A percentile compares a stretch with the other conserved stretches of the same genome.
These are phyloP conservation scores for Tieghemostelium lacteum DNA, from an alignment of 78 protist species.

Conservation along the genomic window DNA sequence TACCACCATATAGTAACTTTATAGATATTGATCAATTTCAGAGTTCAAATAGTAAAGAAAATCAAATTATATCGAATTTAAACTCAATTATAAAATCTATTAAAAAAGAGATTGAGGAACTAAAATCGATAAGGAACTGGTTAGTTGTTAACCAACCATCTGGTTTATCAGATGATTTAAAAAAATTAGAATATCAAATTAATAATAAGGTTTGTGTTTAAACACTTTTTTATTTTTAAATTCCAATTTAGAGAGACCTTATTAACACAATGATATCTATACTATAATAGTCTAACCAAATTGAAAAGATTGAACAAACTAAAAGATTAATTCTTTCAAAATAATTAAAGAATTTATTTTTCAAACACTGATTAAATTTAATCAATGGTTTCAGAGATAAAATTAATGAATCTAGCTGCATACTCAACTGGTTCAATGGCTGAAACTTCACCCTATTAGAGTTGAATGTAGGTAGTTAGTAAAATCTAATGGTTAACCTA, in stretches of 20 bases:
- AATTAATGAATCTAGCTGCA: slow-evolving; percentile 81
- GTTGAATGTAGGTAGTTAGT: neutral
- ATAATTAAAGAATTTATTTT: too few species aligned
- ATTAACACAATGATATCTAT: too few species aligned
- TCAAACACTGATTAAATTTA: neutral
- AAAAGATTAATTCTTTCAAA: neutral
- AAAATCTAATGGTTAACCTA: neutral
- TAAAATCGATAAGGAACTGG: too few species aligned
- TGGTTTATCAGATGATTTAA: too few species aligned
- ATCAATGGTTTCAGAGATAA: slow-evolving; percentile 45
- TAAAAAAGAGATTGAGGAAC: neutral
- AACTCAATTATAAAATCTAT: neutral
- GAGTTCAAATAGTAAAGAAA: neutral
- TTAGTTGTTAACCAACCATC: too few species aligned
- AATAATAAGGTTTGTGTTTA: too few species aligned
- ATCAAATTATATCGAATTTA: too few species aligned
- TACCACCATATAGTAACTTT: too few species aligned
- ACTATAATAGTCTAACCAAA: neutral
- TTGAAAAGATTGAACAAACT: neutral
- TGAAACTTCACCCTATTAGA: slow-evolving; percentile 67
- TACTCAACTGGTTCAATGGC: slow-evolving; percentile 77
- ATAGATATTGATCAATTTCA: too few species aligned
- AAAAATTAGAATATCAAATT: too few species aligned
- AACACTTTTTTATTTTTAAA: too few species aligned
- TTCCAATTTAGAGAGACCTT: too few species aligned